These are phyloP conservation scores for Solanum phureja DNA, from an alignment of 257 asterid species.

Conservation along the genomic window DNA sequence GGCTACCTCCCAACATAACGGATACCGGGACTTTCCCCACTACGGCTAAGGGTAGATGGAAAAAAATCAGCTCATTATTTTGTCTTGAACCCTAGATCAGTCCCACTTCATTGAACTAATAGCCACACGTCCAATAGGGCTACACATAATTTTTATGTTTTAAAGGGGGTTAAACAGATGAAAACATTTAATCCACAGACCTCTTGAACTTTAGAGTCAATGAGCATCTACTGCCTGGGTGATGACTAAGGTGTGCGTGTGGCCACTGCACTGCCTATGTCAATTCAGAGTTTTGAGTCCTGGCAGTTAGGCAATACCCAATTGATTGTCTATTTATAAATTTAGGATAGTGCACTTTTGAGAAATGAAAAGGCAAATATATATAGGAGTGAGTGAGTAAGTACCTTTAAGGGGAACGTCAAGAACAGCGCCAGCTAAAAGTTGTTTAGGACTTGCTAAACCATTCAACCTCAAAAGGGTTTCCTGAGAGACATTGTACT, in stretches of 20 bases:
- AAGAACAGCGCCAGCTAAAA: slow-evolving; percentile 41
- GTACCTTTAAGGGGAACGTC: slow-evolving; percentile 82
- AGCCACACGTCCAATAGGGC: no score
- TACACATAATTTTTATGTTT: not conserved
- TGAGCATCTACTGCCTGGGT: not conserved
- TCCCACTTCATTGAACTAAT: no score
- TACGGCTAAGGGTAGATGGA: not conserved
- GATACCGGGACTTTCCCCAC: no score
- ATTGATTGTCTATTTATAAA: not conserved
- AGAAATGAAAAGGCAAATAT: no score
- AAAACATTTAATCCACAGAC: not conserved
- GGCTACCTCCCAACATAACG: no score
- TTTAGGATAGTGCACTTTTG: no score
- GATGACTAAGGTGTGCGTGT: not conserved
- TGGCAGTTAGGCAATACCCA: not conserved
- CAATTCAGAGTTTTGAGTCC: not conserved
- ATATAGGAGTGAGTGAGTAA: no score
- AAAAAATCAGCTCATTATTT: not conserved
- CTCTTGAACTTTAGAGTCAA: not conserved
- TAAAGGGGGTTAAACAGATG: no score
- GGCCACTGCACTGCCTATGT: not conserved
- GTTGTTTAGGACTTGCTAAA: slow-evolving; percentile 27
- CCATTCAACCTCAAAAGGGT: slow-evolving; percentile 43
- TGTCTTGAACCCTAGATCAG: not conserved
- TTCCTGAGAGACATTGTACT: slow-evolving; percentile 34